phyloP scores from a whole-genome alignment of 768 basidiomycete species.

The Pisolithus tinctorius region DNA sequence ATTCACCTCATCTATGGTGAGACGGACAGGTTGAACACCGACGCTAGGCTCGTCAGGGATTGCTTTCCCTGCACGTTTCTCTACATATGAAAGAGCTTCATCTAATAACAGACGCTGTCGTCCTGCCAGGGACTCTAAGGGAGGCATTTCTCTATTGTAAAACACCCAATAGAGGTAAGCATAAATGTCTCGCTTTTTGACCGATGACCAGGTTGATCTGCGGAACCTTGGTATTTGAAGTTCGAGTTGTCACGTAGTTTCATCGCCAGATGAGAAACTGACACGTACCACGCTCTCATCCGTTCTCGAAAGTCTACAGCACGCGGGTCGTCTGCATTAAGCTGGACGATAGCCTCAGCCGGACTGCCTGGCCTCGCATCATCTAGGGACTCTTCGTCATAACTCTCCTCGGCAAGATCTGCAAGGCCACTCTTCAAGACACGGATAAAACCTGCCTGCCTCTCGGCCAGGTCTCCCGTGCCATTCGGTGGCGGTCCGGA shows the following conservation, averaged over 20 bases:
- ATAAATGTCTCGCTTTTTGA: slow-evolving; percentile 55
- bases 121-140: slow-evolving; percentile 39
- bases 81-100: slow-evolving; percentile 52
- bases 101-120: slow-evolving; percentile 47
- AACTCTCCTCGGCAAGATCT: slow-evolving; percentile 41
- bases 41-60: slow-evolving; percentile 58
- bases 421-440: slow-evolving; percentile 63
- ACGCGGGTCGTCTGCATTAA: slow-evolving; percentile 60
- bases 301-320: slow-evolving; percentile 67
- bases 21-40: slow-evolving; percentile 46
- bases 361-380: slow-evolving; percentile 52
- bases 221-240: slow-evolving; percentile 47
- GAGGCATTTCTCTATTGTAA: slow-evolving; percentile 60
- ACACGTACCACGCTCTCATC: slow-evolving; percentile 47
- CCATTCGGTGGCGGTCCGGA: slow-evolving; percentile 39
- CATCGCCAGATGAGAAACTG: neutral
- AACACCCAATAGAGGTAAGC: slow-evolving; percentile 83
- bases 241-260: neutral
- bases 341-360: slow-evolving; percentile 47
- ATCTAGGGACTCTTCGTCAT: slow-evolving; percentile 49
- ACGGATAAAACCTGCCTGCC: slow-evolving; percentile 53
- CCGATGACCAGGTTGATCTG: slow-evolving; percentile 64
- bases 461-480: slow-evolving; percentile 45
- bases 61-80: slow-evolving; percentile 63
- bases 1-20: slow-evolving; percentile 74